phyloP scores from a whole-genome alignment of 345 rosid genomes.

The Dipteronia sinensis region DNA sequence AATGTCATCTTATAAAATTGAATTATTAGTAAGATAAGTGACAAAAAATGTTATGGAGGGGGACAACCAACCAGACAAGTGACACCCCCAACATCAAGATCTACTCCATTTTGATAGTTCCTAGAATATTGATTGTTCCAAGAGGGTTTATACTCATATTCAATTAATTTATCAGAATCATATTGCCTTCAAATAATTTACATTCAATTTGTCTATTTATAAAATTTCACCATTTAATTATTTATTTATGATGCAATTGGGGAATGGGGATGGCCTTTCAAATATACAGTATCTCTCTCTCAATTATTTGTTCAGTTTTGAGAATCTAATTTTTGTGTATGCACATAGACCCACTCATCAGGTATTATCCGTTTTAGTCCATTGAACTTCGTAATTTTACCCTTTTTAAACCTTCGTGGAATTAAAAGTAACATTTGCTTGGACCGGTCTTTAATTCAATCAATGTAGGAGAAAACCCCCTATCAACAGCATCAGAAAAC shows the following conservation, averaged over 20 bases:
- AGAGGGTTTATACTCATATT: not conserved
- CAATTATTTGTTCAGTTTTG: too few species aligned
- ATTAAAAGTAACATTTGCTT: too few species aligned
- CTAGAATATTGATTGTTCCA: not conserved
- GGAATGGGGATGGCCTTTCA: not conserved
- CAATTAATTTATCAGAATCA: not conserved
- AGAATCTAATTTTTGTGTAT: too few species aligned
- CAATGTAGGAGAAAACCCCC: too few species aligned
- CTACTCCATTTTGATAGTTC: not conserved
- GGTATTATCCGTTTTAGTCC: too few species aligned
- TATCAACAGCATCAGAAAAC: too few species aligned
- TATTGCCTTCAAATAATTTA: not conserved
- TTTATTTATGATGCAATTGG: not conserved
- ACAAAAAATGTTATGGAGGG: not conserved
- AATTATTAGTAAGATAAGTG: not conserved
- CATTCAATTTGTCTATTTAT: too few species aligned
- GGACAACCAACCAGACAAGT: not conserved
- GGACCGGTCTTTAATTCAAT: too few species aligned
- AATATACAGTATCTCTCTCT: not conserved
- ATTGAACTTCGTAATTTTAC: too few species aligned
- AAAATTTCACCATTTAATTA: not conserved
- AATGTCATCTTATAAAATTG: not conserved
- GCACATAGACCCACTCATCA: too few species aligned
- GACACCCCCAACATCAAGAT: conserved; percentile 13
- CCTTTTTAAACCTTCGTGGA: rapidly evolving